Base-by-base conservation (phyloP, 1,284 basidiomycete genomes). In the Heterobasidion parviporum region DNA sequence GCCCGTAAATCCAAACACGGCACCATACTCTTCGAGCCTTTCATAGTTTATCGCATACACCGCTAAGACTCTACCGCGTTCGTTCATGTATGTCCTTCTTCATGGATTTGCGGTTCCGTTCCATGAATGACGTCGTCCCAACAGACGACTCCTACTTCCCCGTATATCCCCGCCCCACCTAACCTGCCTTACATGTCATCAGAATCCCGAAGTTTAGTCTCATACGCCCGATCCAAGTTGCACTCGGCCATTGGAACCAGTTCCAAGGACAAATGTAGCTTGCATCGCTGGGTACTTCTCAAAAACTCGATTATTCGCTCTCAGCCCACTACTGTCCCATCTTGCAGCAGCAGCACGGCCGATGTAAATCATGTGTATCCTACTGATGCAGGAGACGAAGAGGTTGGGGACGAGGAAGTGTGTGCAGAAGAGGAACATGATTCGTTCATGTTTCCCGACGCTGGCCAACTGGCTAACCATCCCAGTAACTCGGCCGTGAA, bases 31-130 rank as follows among this genome's bases (percentile, higher is more conserved):
- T 90, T 90, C 71, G 87, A 89, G 76, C 87, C 87, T 60, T 83
- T 85, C 74, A 84, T 89, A 71, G 87, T 89, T 70, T 82, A 89
- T 73, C 87, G 87, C 70, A 90, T 90, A 90, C 81, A 83, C 75
- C 74, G 71, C 68, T 80, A 69, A 81, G 69, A 65, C 38, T 15
- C 9, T 8, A 48, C 46, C 18, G 46, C 9, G 16, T 32, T 48
- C 46, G n/a, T 4, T 48, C 26, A n/a, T 52, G 38, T 26, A 18
- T 38, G 65, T 69, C 62, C 56, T 12, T 10, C n/a, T 66, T 69
- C 55, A 57, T 52, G 50, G 54, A 50, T 59, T 54, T 58, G 18
- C n/a, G 8, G 34, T 35, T 32, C 20, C 2, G 8, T 16, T 10
- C 43, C 7, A 14, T 38, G 41, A 52, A 14, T 51, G 18, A 49